Evolutionary conservation across 208 protist genomes (phyloP), one percentile per base, ranked within the genome.

Genomic region (Trypanosoma theileri): DNA sequence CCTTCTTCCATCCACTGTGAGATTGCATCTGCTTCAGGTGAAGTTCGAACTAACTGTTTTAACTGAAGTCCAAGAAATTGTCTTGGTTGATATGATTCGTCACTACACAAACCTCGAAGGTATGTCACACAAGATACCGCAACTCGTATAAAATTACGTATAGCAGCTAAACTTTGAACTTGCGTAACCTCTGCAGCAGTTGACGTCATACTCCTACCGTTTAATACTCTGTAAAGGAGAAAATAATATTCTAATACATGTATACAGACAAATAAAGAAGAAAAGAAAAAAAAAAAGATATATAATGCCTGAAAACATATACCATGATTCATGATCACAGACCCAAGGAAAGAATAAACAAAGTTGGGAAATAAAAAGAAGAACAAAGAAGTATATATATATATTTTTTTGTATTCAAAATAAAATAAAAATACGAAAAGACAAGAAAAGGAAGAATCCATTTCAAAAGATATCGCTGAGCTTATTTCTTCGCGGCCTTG

Each of bases 401-500:
- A 6, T 35, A 35, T 35, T 35, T 35, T 35, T 6, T 35, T 35
- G 4, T 35, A n/a, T n/a, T n/a, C n/a, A n/a, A n/a, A 59, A 69
- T 60, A 59, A 68, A 59, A 66, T 44, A 46, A 69, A 70, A 56
- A 17, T 24, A 74, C 45, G 13, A 60, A 75, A 72, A 79, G 31
- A 40, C 8, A 69, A 41, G 46, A 66, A 58, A 35, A 65, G 17
- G 9, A 61, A 62, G 63, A 48, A 53, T 35, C 28, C 46, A 60
- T 14, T 16, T 21, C 21, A 21, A 19, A 44, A 19, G 50, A 46
- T 61, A 57, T 48, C 22, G 26, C n/a, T 22, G 44, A 46, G 42
- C 58, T 73, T 86, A 93, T 81, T 96, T 96, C 83, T 94, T 94
- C 69, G 85, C 87, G 44, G 88, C 91, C 88, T 94, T 96, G 80